A percentile compares a stretch with the other conserved stretches of the same genome.
These are phyloP conservation scores for Gynandropsis gynandra DNA, from an alignment of 345 rosid species.

Conservation along the genomic window DNA sequence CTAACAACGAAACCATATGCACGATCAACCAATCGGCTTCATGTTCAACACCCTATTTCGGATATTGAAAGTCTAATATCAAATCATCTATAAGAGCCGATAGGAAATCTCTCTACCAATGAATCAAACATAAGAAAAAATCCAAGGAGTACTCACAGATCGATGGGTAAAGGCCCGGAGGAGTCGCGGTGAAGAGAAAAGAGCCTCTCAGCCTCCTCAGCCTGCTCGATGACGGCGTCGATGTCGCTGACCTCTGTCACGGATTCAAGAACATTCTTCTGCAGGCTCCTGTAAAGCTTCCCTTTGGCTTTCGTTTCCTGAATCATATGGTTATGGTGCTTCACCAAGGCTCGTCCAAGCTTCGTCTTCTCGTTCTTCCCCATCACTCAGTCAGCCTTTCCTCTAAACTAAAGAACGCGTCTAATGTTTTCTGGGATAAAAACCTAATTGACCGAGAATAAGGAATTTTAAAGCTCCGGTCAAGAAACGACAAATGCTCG, in stretches of 20 bases:
- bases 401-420: too few species aligned
- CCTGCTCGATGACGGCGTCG: constrained; percentile 74
- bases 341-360: constrained; percentile 75
- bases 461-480: too few species aligned
- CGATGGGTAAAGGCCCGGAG: constrained; percentile 43
- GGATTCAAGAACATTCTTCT: constrained; percentile 76
- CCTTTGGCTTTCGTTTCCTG: constrained; percentile 81
- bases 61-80: not conserved
- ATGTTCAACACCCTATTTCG: too few species aligned
- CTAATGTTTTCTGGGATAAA: not conserved
- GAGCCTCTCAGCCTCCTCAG: constrained; percentile 56
- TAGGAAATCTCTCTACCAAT: too few species aligned
- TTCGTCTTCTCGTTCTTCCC: constrained; percentile 78
- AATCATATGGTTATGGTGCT: constrained; percentile 85
- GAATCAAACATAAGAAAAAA: constrained; percentile 1
- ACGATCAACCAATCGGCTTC: too few species aligned
- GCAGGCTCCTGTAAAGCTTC: constrained; percentile 38
- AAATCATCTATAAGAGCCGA: too few species aligned
- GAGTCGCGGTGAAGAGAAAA: constrained; percentile 31
- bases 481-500: too few species aligned
- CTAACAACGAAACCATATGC: too few species aligned
- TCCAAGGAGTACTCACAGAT: constrained; percentile 34
- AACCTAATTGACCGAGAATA: too few species aligned
- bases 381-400: constrained; percentile 23
- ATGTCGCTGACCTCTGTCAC: constrained; percentile 69